A percentile compares a stretch with the other conserved stretches of the same genome.
Conservation (phyloP, 352 stramenopile genomes). For the Peronospora farinosa region DNA sequence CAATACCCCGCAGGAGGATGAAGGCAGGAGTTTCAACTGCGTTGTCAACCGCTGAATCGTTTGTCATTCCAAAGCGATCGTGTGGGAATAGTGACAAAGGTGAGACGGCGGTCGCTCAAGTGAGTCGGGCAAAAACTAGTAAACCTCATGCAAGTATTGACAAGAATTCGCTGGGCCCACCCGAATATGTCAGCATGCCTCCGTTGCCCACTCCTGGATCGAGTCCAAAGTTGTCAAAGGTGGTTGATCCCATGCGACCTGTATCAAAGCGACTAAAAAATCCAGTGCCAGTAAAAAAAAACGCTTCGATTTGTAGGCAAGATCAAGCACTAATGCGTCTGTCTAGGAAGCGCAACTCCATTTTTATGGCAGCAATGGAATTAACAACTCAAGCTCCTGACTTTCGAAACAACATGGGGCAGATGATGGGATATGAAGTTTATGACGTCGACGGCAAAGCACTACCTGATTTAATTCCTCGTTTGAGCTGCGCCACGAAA, state of each 20-base stretch:
- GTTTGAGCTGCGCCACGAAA: constrained; percentile 29
- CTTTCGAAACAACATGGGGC: constrained; percentile 2
- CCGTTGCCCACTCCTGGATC: constrained; percentile 7
- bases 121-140: neutral
- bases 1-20: constrained; percentile 15
- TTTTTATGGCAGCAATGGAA: constrained; percentile 30
- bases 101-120: neutral
- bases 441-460: constrained; percentile 23
- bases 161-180: constrained; percentile 3
- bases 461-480: constrained; percentile 27
- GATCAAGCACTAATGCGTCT: constrained; percentile 49
- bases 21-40: constrained; percentile 4
- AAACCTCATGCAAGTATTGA: neutral
- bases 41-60: constrained; percentile 7
- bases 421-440: constrained; percentile 32
- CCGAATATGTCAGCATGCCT: neutral
- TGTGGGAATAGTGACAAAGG: constrained; percentile 7
- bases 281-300: constrained; percentile 33
- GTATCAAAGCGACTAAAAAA: constrained; percentile 41
- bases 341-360: constrained; percentile 51
- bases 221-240: constrained; percentile 5
- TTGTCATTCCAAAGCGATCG: constrained; percentile 28
- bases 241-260: neutral
- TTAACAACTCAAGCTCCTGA: constrained; percentile 8
- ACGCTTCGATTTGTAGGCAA: constrained; percentile 16